Evolutionary conservation across 345 rosid species (phyloP).

Genomic region (Excoecaria agallocha): DNA sequence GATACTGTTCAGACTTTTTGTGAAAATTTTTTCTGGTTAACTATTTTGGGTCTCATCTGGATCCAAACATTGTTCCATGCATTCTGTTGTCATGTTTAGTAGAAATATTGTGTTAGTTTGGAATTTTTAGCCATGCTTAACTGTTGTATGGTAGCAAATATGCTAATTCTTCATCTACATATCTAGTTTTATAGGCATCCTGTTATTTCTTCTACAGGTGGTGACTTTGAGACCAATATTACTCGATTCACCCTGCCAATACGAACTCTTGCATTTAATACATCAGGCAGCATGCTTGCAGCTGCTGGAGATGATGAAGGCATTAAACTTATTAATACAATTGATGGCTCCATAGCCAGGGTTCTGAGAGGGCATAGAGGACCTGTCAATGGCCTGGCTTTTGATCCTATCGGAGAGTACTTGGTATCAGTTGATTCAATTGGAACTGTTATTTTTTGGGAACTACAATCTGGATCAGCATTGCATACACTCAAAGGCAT

Average conservation of each 20-base stretch:
- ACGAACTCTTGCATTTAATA: constrained; percentile 77
- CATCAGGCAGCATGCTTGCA: constrained; percentile 84
- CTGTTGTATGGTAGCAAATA: background rate
- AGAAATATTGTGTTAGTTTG: background rate
- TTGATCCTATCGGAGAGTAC: constrained; percentile 74
- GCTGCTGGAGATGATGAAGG: constrained; percentile 99
- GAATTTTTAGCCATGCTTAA: background rate
- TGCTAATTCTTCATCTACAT: background rate
- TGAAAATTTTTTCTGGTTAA: background rate
- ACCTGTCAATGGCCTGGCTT: constrained; percentile 77
- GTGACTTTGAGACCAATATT: constrained; percentile 86
- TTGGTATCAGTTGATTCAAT: constrained; percentile 79
- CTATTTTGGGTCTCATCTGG: background rate
- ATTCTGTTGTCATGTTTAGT: background rate
- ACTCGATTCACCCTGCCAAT: constrained; percentile 93
- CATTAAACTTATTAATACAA: constrained; percentile 80
- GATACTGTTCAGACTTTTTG: background rate
- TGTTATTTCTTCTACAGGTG: constrained; percentile 43
- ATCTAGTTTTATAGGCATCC: constrained; percentile 2
- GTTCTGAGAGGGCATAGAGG: constrained; percentile 88
- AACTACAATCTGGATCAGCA: constrained; percentile 63
- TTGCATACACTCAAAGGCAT: constrained; percentile 60
- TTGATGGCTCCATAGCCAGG: constrained; percentile 90
- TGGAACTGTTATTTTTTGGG: constrained; percentile 87
- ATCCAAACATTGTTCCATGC: background rate